Base-by-base conservation (phyloP, 2,329 filamentous ascomycete genomes). In the Aspergillus ibericus region DNA sequence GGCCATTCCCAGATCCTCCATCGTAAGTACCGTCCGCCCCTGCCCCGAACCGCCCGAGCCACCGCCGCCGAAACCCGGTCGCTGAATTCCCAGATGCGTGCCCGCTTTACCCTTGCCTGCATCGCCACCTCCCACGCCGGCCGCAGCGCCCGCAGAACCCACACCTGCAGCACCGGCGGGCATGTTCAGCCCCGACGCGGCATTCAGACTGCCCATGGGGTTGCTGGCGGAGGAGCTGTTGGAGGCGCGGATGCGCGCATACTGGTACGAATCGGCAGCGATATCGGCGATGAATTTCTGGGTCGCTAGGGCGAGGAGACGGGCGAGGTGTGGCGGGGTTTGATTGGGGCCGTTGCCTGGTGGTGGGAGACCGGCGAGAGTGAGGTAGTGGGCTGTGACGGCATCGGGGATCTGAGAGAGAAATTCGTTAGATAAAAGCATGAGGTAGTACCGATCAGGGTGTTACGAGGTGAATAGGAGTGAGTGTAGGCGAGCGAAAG, bases 261-360 rank as follows among this genome's bases (percentile, higher is more conserved):
- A 98, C 78, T 99, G 95, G 76, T 99, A 99, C 2, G 95, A 92
- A 75, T 99, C 95, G 58, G 95, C 93, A 1, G 95, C 95, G 65
- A 99, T 92, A 75, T 99, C 95, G 59, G 95, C 93, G 69, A 99
- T 91, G 82, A 99, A 99, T 75, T 99, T 99, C 73, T 99, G 95
- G 0, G 95, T 96, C n/a, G 95, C 95, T 8, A 99, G 89, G 2
- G 95, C 93, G 44, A 99, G 89, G 3, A 99, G 89, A 49, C 93
- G 92, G 20, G 93, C 92, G 27, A 99, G 89, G 59, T 93, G 91
- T 18, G 89, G 89, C 69, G 96, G 79, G 16, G 79, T 81, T 60
- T 76, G 92, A 53, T 92, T 96, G 68, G 95, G 89, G 0, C 92
- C 93, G 38, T 92, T 92, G 5, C 78, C 78, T 40, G 93, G 92